These are phyloP conservation scores for Protomyces lactucae-debilis DNA, from an alignment of 1,139 yeast genomes.

Conservation along the genomic window DNA sequence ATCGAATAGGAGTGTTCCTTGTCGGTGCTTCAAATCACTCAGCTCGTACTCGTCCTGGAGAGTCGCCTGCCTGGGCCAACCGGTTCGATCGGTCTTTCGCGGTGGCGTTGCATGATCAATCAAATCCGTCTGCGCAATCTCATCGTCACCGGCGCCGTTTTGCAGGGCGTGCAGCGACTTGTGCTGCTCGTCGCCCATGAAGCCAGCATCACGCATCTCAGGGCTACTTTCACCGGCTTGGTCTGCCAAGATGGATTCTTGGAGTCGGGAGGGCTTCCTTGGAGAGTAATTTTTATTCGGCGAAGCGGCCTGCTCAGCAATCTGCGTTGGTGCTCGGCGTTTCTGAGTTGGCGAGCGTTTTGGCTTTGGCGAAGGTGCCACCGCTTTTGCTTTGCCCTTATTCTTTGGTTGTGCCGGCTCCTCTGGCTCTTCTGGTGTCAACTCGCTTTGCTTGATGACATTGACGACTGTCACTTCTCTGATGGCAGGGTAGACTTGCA, in stretches of 20 bases:
- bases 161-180: not conserved
- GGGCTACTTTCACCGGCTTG: not conserved
- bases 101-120: not conserved
- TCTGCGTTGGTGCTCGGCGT: not conserved
- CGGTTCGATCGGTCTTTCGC: not conserved
- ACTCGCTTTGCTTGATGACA: conserved; percentile 15
- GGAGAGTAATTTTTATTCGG: conserved; percentile 7
- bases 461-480: conserved; percentile 24
- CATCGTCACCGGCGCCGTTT: not conserved
- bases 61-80: not conserved
- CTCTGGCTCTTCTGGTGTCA: conserved; percentile 13
- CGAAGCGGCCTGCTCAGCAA: not conserved
- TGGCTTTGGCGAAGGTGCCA: not conserved
- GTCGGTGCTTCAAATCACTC: not conserved
- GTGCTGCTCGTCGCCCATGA: not conserved
- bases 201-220: not conserved
- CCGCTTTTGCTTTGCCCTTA: conserved; percentile 11
- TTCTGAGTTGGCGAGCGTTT: not conserved
- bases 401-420: not conserved
- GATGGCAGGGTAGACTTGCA: not conserved
- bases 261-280: conserved; percentile 10
- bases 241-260: conserved; percentile 1
- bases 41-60: not conserved
- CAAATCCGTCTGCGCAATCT: not conserved
- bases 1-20: not conserved